Evolutionary conservation across 2,329 filamentous ascomycete species (phyloP), one percentile per base, ranked within the genome.

Genomic region (Dissoconium aciculare): DNA sequence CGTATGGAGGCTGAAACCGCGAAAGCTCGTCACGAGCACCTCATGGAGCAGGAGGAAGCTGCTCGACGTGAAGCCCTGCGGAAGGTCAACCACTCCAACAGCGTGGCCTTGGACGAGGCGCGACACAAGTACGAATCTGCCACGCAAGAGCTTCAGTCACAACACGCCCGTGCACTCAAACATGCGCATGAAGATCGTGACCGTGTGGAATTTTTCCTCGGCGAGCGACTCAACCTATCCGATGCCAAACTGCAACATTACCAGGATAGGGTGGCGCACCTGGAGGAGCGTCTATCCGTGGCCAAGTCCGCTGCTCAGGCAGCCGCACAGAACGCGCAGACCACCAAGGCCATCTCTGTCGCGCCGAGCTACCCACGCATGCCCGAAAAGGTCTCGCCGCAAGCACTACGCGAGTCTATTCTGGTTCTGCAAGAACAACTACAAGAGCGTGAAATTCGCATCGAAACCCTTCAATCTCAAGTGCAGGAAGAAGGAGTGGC

Each of bases 371-470:
- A 55, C 15, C 58, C 54, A 43, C 53, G 57, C n/a, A 19, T 29
- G 3, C 32, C 34, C 5, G 83, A 89, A 53, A 92, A 79, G 64
- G 82, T 94, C 35, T 94, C 87, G 2, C 82, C 85, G 1, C 87
- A 95, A 56, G 89, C 89, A 5, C 69, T 98, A 17, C 78, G 89
- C 16, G 89, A 98, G 57, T 93, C 85, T 1, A 94, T 98, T 50
- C 75, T 92, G 58, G 89, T 94, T 11, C 66, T 98, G 15, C 89
- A 98, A 58, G 87, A 95, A 55, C 89, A 98, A 55, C 68, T 98
- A 5, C 89, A 95, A 54, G 83, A 89, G 45, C 84, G 89, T 31
- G 89, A 98, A 59, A 70, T 78, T 37, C 76, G 74, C 23, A 92
- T 95, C 43, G 89, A 98, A 52, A 72, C 78, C 39, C 74, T 95